A percentile compares a stretch with the other conserved stretches of the same genome.
Evolutionary conservation across 1,284 basidiomycete species (phyloP).

Genomic region (Mycosarcoma mackinlayi): DNA sequence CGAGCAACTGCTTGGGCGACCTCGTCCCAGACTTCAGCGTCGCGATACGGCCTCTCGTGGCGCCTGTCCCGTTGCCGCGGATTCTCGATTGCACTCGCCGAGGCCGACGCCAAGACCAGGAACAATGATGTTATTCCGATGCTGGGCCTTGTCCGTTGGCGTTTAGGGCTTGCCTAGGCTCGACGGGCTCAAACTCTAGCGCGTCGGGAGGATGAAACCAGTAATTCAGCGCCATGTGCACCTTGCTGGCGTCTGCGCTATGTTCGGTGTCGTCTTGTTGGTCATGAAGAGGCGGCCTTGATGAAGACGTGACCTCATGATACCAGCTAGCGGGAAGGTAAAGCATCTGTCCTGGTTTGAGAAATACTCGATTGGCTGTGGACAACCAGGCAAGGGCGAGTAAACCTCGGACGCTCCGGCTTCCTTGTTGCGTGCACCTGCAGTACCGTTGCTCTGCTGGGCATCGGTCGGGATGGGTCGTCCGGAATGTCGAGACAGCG

Average conservation of each 20-base stretch:
- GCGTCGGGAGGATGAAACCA: slow-evolving; percentile 67
- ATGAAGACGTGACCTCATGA: slow-evolving; percentile 65
- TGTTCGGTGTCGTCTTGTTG: neutral
- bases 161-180: slow-evolving; percentile 3
- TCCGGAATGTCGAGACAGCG: slow-evolving; percentile 47
- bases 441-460: slow-evolving; percentile 3
- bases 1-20: slow-evolving; percentile 34
- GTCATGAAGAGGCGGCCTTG: slow-evolving; percentile 19
- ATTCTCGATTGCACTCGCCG: slow-evolving; percentile 33
- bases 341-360: slow-evolving; percentile 66
- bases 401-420: slow-evolving; percentile 15
- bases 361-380: slow-evolving; percentile 60
- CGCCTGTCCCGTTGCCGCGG: slow-evolving; percentile 23
- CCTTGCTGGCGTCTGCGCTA: slow-evolving; percentile 14
- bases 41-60: slow-evolving; percentile 52
- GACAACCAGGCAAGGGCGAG: slow-evolving; percentile 44
- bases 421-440: slow-evolving; percentile 3
- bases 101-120: slow-evolving; percentile 25
- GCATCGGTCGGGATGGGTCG: slow-evolving; percentile 20
- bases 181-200: slow-evolving; percentile 38
- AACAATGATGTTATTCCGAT: slow-evolving; percentile 16
- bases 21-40: slow-evolving; percentile 63
- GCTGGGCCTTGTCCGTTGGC: slow-evolving; percentile 8
- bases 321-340: slow-evolving; percentile 67
- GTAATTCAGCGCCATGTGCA: slow-evolving; percentile 68